These are phyloP conservation scores for Epichloe festucae DNA, from an alignment of 2,329 filamentous ascomycete genomes.

Conservation along the genomic window DNA sequence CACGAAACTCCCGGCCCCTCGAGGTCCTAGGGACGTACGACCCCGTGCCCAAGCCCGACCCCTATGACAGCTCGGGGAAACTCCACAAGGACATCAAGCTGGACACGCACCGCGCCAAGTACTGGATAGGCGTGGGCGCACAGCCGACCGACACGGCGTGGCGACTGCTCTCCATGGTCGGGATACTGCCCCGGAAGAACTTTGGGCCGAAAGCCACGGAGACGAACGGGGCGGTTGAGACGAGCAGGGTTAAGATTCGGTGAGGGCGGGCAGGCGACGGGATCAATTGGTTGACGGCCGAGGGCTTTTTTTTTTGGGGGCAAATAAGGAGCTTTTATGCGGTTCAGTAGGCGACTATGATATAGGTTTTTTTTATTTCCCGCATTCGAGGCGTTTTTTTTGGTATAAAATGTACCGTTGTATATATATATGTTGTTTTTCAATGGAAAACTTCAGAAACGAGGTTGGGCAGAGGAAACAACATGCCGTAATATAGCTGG, in stretches of 20 bases:
- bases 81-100: conserved; percentile 87
- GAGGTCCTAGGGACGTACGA: conserved; percentile 82
- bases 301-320: neutral
- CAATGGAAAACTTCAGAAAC: no score
- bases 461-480: no score
- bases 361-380: neutral
- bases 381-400: neutral
- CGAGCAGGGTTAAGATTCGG: conserved; percentile 17
- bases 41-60: conserved; percentile 49
- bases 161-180: conserved; percentile 72
- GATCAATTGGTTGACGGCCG: neutral
- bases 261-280: conserved; percentile 1
- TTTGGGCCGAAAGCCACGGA: conserved; percentile 20
- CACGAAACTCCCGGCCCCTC: conserved; percentile 75
- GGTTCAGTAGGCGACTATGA: neutral
- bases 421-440: no score
- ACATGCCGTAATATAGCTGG: no score
- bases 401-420: neutral
- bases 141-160: conserved; percentile 86
- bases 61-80: conserved; percentile 48
- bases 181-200: conserved; percentile 25
- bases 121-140: conserved; percentile 94
- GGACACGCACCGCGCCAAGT: conserved; percentile 67
- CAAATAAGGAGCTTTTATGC: neutral
- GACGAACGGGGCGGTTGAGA: conserved; percentile 14